These are phyloP conservation scores for Citrus trifoliata DNA, from an alignment of 345 rosid genomes.

Conservation along the genomic window DNA sequence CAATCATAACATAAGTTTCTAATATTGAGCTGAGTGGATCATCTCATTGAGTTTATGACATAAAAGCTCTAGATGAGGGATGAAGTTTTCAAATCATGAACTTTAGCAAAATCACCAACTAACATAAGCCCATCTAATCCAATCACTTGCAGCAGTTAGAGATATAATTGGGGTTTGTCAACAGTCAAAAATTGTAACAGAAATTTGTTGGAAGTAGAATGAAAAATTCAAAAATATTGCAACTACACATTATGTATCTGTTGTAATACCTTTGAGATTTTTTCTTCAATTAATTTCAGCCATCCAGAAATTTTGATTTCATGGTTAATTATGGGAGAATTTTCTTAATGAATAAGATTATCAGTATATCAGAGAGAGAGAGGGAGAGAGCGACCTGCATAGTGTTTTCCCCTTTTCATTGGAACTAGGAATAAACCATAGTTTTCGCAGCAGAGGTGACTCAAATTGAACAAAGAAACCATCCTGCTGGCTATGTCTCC, in stretches of 20 bases:
- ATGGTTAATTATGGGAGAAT: neutral
- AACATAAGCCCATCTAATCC: neutral
- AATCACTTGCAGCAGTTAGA: neutral
- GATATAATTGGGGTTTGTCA: neutral
- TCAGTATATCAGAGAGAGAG: neutral
- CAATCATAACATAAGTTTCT: neutral
- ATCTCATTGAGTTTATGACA: neutral
- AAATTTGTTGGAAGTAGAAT: neutral
- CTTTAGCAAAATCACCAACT: neutral
- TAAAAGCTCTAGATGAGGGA: neutral
- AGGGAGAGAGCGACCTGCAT: constrained; percentile 59
- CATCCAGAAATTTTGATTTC: neutral
- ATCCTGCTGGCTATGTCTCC: constrained; percentile 88
- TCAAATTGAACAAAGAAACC: constrained; percentile 96
- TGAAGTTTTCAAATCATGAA: neutral
- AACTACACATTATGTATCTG: neutral
- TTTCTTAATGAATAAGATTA: neutral
- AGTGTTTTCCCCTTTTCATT: constrained; percentile 73
- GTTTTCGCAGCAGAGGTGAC: constrained; percentile 58
- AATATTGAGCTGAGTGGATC: neutral
- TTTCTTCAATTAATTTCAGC: neutral
- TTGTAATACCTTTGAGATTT: neutral
- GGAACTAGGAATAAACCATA: constrained; percentile 88
- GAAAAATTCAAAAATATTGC: neutral
- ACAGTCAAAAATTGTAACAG: neutral